Evolutionary conservation across 2,329 filamentous ascomycete species (phyloP).

Genomic region (Alternaria dauci): DNA sequence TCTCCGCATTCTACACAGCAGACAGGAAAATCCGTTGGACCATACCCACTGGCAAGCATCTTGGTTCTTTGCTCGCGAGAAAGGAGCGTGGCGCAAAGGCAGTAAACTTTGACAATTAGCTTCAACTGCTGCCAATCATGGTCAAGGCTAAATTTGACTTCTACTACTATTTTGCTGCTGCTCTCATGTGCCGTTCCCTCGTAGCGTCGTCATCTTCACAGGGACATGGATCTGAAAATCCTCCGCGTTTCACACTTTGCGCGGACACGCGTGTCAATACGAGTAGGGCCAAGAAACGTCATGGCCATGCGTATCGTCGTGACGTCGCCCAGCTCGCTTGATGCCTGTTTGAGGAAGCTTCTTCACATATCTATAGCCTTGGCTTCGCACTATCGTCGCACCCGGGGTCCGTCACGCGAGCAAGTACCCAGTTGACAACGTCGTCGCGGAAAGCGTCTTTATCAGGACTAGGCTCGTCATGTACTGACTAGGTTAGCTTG

Average conservation of each 20-base stretch:
- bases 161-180: background rate
- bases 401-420: slow-evolving; percentile 43
- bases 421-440: slow-evolving; percentile 48
- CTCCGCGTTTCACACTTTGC: slow-evolving; percentile 17
- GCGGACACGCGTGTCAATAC: slow-evolving; percentile 18
- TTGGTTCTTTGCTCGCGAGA: background rate
- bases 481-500: slow-evolving; percentile 41
- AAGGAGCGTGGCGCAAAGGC: background rate
- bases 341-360: slow-evolving; percentile 14
- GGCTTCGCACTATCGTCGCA: slow-evolving; percentile 41
- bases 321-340: slow-evolving; percentile 17
- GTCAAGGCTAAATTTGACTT: background rate
- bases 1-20: background rate
- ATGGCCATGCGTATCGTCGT: slow-evolving; percentile 4
- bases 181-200: background rate
- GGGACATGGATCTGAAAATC: slow-evolving; percentile 3
- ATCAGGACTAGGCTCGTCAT: slow-evolving; percentile 48
- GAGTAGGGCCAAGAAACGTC: slow-evolving; percentile 1
- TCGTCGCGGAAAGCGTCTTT: slow-evolving; percentile 48
- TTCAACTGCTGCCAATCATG: background rate
- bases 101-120: background rate
- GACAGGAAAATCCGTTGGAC: background rate
- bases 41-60: background rate
- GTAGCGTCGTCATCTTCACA: slow-evolving; percentile 16
- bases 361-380: slow-evolving; percentile 38